Percentiles rank a stretch among this genome's conserved stretches.
Evolutionary conservation across 345 rosid genomes (phyloP).

Genomic region (Cardamine occulta): DNA sequence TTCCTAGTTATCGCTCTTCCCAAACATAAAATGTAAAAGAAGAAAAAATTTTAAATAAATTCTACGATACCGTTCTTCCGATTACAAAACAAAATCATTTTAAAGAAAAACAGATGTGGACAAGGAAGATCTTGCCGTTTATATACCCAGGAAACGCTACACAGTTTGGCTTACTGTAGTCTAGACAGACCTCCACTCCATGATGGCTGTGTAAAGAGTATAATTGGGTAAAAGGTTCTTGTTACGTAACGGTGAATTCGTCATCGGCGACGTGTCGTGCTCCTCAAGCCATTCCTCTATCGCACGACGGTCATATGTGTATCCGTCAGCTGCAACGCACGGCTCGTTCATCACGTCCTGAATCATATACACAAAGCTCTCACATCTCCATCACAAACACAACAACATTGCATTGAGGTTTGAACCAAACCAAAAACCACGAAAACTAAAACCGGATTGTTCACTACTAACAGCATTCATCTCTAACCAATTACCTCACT

Average conservation of each 20-base stretch:
- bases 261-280: slow-evolving; percentile 74
- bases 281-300: slow-evolving; percentile 76
- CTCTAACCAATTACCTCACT: slow-evolving; percentile 1
- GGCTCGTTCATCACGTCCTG: slow-evolving; percentile 91
- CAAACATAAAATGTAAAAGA: background rate
- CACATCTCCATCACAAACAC: slow-evolving; percentile 5
- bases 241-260: slow-evolving; percentile 52
- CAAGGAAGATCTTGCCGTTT: slow-evolving; percentile 19
- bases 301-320: slow-evolving; percentile 74
- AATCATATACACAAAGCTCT: slow-evolving; percentile 6
- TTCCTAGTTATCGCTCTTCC: background rate
- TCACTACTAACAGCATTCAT: background rate
- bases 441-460: background rate
- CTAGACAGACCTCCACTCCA: slow-evolving; percentile 79
- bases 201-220: slow-evolving; percentile 71
- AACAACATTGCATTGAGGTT: background rate
- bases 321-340: slow-evolving; percentile 90
- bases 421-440: background rate
- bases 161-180: slow-evolving; percentile 17
- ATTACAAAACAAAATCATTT: background rate
- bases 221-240: slow-evolving; percentile 77
- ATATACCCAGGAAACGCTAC: slow-evolving; percentile 32
- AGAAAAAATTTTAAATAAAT: background rate
- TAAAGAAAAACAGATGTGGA: background rate
- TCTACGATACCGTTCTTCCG: background rate